Conservation (phyloP, 1,139 yeast genomes). For the Hyphopichia wangnamkhiaoensis region DNA sequence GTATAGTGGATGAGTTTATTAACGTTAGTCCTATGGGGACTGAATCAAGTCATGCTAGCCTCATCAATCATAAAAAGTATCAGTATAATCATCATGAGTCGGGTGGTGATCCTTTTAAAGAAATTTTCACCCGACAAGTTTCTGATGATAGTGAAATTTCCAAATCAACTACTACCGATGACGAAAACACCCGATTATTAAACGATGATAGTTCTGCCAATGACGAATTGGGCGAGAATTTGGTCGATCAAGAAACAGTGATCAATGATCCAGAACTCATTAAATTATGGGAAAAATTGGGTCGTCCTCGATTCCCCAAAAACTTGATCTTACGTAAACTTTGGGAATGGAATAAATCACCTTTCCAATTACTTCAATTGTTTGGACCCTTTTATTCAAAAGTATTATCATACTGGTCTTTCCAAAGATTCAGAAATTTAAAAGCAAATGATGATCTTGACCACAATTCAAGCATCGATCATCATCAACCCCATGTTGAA, state of each 20-base stretch:
- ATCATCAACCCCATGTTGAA: constrained; percentile 15
- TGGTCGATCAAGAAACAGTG: constrained; percentile 14
- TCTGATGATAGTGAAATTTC: neutral
- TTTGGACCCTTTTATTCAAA: constrained; percentile 45
- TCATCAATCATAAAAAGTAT: constrained; percentile 31
- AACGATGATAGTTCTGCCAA: neutral
- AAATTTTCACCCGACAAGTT: constrained; percentile 21
- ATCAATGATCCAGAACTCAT: constrained; percentile 20
- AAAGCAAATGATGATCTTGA: constrained; percentile 12
- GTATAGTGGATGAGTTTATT: constrained; percentile 30
- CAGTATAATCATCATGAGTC: constrained; percentile 37
- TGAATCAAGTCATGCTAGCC: constrained; percentile 38
- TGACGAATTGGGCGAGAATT: neutral
- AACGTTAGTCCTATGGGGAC: constrained; percentile 51
- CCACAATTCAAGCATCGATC: constrained; percentile 8
- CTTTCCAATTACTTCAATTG: constrained; percentile 41
- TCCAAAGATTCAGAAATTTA: constrained; percentile 38
- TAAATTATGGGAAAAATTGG: constrained; percentile 34
- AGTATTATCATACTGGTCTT: constrained; percentile 45
- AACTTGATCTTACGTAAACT: constrained; percentile 31
- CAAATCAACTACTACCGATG: neutral
- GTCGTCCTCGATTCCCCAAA: constrained; percentile 43
- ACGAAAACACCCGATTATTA: neutral
- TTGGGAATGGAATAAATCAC: constrained; percentile 43
- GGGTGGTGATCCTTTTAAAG: constrained; percentile 30